Evolutionary conservation across 1,139 yeast species (phyloP), one percentile per base, ranked within the genome.

Genomic region (Yamadazyma epiphylla): DNA sequence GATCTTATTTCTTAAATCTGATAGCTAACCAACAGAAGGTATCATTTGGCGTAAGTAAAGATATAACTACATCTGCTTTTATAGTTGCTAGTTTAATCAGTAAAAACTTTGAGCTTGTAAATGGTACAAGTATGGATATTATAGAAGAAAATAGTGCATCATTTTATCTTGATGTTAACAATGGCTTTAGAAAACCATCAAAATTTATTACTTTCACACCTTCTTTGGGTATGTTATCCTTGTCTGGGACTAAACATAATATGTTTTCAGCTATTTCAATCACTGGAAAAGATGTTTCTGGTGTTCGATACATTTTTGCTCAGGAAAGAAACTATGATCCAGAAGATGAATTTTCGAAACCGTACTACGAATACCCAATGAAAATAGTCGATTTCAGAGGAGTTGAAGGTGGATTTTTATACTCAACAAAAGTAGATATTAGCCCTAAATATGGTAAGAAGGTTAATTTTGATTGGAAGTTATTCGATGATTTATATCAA

Each of bases 381-480:
- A 41, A 37, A 25, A 37, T 32, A 4, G 37, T 35, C 5, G 45
- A 39, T 21, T 41, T 25, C 23, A 33, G 38, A 26, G 40, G 41
- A 12, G 17, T 32, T 3, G 35, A 21, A n/a, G 15, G 25, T 14
- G 17, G 25, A n/a, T 35, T 32, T 27, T n/a, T n/a, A 14, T 29
- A 25, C 29, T 24, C 38, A 16, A 13, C 33, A 19, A 4, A 13
- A 23, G 5, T 15, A 27, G 22, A 13, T 13, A 30, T 5, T 19
- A 17, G 25, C 11, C 11, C 4, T 7, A n/a, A 10, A 8, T 7
- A 14, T 4, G 40, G 36, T 1, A 28, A 19, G 4, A n/a, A 8
- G 6, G 35, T 30, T 5, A 23, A 21, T 2, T 39, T 38, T 25
- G 40, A 38, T 25, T 36, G 36, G 33, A 23, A 24, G 5, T 16